Evolutionary conservation across 345 rosid species (phyloP), one percentile per base, ranked within the genome.

Genomic region (Populus tremula): DNA sequence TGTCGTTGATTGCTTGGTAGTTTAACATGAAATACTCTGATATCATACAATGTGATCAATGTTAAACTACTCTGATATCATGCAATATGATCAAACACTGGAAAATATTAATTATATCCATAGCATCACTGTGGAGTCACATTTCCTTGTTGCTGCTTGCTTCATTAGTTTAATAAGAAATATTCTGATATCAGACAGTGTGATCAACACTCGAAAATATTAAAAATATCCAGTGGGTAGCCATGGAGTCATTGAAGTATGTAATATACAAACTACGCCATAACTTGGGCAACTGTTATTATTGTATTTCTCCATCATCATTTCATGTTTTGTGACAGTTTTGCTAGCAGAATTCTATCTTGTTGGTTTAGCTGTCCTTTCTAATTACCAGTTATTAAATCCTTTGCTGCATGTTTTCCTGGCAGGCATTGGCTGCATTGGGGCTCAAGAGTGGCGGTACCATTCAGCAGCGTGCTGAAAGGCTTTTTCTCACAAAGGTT

Each of bases 361-460:
- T 27, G 27, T 27, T 67, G 71, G 20, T 64, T 66, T 23, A 23
- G 33, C n/a, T 67, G 45, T 59, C 29, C 76, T 29, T 61, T 43
- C 6, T 45, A 67, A 73, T 70, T 65, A 63, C 11, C n/a, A 11
- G 17, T 43, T 70, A 36, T 29, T 59, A 78, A 49, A n/a, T 59
- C 23, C 20, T 23, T 54, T 9, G 33, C 27, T 27, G 3, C 31
- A 13, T 76, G 72, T 75, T 82, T 25, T 11, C 54, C 66, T 85
- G 50, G 70, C 83, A 92, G 98, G 98, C 92, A 50, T 84, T 92
- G 87, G 90, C 88, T 73, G 93, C 99, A 69, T 80, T 94, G 81
- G 97, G 98, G 82, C 85, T 96, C 77, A 96, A 94, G 84, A 85
- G 89, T 84, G 99, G 98, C 66, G 98, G 99, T 62, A 94, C 97